A percentile compares a stretch with the other conserved stretches of the same genome.
Conservation (phyloP, 495 filamentous ascomycete species). For the Staphylotrichum longicolle region DNA sequence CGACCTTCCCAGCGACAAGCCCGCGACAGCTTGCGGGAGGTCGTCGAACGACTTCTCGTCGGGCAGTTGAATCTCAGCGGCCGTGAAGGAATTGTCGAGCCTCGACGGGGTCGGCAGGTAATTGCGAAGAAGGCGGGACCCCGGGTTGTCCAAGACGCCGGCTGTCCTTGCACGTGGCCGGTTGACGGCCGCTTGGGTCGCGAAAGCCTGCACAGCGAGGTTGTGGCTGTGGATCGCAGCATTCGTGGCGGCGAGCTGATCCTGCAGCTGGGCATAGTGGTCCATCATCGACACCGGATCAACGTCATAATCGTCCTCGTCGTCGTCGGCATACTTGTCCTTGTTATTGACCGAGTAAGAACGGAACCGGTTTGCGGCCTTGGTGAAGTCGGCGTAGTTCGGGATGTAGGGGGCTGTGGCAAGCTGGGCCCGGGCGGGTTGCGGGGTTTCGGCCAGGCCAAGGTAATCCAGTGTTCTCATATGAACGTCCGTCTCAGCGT, state of each 20-base stretch:
- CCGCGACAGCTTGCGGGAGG: constrained; percentile 68
- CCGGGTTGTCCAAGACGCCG: constrained; percentile 83
- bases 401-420: constrained; percentile 70
- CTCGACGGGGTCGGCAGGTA: constrained; percentile 81
- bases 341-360: constrained; percentile 99
- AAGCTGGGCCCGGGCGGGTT: constrained; percentile 69
- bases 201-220: constrained; percentile 87
- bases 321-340: constrained; percentile 94
- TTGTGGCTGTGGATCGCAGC: constrained; percentile 93
- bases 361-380: constrained; percentile 81
- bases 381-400: constrained; percentile 69
- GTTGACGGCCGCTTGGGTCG: constrained; percentile 63
- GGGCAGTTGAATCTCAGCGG: constrained; percentile 68
- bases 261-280: constrained; percentile 59
- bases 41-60: constrained; percentile 73
- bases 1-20: constrained; percentile 66
- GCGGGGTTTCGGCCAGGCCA: constrained; percentile 90
- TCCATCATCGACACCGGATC: constrained; percentile 66
- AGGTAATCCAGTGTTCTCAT: constrained; percentile 95
- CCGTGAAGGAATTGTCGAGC: constrained; percentile 79
- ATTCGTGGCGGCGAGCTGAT: constrained; percentile 71
- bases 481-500: constrained; percentile 75
- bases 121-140: constrained; percentile 66
- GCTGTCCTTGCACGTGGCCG: constrained; percentile 81
- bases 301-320: constrained; percentile 77